These are phyloP conservation scores for Aspergillus nanangensis DNA, from an alignment of 495 filamentous ascomycete genomes.

Conservation along the genomic window DNA sequence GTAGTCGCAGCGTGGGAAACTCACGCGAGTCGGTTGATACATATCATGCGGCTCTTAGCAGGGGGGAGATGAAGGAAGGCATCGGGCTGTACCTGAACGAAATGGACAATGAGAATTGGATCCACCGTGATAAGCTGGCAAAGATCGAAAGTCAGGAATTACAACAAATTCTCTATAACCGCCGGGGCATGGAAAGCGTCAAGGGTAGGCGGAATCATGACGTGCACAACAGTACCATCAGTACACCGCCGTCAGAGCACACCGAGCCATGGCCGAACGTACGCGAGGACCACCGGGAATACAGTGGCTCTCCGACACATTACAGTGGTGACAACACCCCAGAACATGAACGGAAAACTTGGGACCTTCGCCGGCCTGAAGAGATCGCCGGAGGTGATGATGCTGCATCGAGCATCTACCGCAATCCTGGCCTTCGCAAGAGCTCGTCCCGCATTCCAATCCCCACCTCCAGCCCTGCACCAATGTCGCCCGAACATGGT, in stretches of 20 bases:
- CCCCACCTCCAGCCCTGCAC: conserved; percentile 68
- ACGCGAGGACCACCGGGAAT: conserved; percentile 38
- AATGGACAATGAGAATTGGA: conserved; percentile 63
- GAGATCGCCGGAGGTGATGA: conserved; percentile 61
- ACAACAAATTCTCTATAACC: conserved; percentile 70
- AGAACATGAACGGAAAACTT: conserved; percentile 40
- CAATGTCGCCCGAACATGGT: conserved; percentile 59
- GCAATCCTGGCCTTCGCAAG: conserved; percentile 39
- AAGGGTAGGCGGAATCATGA: conserved; percentile 50
- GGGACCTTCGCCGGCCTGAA: conserved; percentile 75
- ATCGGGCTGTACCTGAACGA: conserved; percentile 12
- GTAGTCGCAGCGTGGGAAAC: conserved; percentile 32
- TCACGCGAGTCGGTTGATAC: conserved; percentile 15
- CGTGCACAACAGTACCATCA: conserved; percentile 27
- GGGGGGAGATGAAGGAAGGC: conserved; percentile 13
- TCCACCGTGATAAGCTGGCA: conserved; percentile 92
- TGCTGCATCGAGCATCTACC: conserved; percentile 32
- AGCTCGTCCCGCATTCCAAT: conserved; percentile 79
- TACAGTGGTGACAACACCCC: conserved; percentile 30
- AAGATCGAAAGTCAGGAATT: conserved; percentile 90
- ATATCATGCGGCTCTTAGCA: conserved; percentile 10
- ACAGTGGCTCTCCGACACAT: conserved; percentile 40
- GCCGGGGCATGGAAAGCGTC: conserved; percentile 51
- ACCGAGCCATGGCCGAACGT: conserved; percentile 36
- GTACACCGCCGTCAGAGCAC: conserved; percentile 28